Percentiles rank a stretch among this genome's conserved stretches.
phyloP scores from a whole-genome alignment of 129 eudicot species.

The Apium graveolens region DNA sequence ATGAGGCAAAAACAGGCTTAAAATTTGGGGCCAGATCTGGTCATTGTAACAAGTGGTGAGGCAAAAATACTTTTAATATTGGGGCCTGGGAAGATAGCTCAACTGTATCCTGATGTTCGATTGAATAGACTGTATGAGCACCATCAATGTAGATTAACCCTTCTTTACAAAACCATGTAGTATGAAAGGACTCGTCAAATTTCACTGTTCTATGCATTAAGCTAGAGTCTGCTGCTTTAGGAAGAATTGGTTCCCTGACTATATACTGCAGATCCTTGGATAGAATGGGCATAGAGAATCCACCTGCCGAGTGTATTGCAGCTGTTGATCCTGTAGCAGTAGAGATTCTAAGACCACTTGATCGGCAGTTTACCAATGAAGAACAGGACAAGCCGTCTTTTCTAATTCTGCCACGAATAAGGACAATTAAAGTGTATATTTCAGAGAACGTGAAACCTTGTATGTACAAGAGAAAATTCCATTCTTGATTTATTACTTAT shows the following conservation, averaged over 20 bases:
- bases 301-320: slow-evolving; percentile 91
- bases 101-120: slow-evolving; percentile 57
- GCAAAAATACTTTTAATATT: slow-evolving; percentile 53
- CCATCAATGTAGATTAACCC: slow-evolving; percentile 73
- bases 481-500: not conserved
- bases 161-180: slow-evolving; percentile 52
- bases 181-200: slow-evolving; percentile 45
- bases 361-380: slow-evolving; percentile 52
- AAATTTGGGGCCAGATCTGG: slow-evolving; percentile 38
- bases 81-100: slow-evolving; percentile 66
- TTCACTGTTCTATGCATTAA: slow-evolving; percentile 58
- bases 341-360: slow-evolving; percentile 89
- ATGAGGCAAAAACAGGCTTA: slow-evolving; percentile 49
- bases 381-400: slow-evolving; percentile 30
- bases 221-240: slow-evolving; percentile 21
- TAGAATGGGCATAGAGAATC: slow-evolving; percentile 57
- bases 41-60: slow-evolving; percentile 33
- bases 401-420: slow-evolving; percentile 32
- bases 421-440: not conserved
- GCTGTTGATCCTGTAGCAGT: slow-evolving; percentile 98
- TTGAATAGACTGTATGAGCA: slow-evolving; percentile 36
- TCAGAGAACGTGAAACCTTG: not conserved
- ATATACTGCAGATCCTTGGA: slow-evolving; percentile 83
- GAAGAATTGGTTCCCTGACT: slow-evolving; percentile 77
- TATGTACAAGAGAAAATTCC: not conserved